Percentiles rank a stretch among this genome's conserved stretches.
These are phyloP conservation scores for Babesia microti DNA, from an alignment of 169 alveolate species.

Conservation along the genomic window DNA sequence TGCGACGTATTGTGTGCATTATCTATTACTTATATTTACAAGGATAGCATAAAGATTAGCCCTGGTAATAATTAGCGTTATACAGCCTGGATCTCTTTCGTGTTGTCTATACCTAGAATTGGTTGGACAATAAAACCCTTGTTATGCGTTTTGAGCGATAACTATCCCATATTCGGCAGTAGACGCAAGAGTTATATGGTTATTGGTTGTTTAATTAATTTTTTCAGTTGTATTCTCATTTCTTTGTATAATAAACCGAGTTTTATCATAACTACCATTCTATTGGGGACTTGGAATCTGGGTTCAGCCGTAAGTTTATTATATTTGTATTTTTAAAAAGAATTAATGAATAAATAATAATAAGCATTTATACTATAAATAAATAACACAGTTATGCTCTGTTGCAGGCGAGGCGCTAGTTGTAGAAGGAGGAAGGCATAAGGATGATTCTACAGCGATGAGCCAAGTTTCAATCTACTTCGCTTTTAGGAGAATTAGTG, in stretches of 20 bases:
- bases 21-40: constrained; percentile 68
- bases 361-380: not conserved
- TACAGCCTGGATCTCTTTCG: constrained; percentile 61
- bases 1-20: constrained; percentile 66
- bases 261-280: constrained; percentile 41
- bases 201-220: constrained; percentile 58
- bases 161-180: constrained; percentile 67
- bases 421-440: constrained; percentile 65
- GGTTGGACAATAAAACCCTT: constrained; percentile 73
- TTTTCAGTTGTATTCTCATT: constrained; percentile 32
- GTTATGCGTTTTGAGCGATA: constrained; percentile 71
- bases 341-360: too few species aligned
- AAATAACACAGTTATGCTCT: constrained; percentile 40
- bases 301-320: constrained; percentile 49
- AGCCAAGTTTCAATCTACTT: constrained; percentile 60
- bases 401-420: constrained; percentile 82
- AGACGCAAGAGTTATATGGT: constrained; percentile 70
- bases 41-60: constrained; percentile 65
- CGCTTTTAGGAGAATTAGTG: constrained; percentile 65
- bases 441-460: constrained; percentile 41
- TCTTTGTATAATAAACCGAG: constrained; percentile 32
- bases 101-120: constrained; percentile 61
- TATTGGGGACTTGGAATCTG: constrained; percentile 49
- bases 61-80: constrained; percentile 43
- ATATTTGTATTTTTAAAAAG: constrained; percentile 12